Base-by-base conservation (phyloP, 2,329 filamentous ascomycete genomes). In the Emmonsiellopsis sp. region DNA sequence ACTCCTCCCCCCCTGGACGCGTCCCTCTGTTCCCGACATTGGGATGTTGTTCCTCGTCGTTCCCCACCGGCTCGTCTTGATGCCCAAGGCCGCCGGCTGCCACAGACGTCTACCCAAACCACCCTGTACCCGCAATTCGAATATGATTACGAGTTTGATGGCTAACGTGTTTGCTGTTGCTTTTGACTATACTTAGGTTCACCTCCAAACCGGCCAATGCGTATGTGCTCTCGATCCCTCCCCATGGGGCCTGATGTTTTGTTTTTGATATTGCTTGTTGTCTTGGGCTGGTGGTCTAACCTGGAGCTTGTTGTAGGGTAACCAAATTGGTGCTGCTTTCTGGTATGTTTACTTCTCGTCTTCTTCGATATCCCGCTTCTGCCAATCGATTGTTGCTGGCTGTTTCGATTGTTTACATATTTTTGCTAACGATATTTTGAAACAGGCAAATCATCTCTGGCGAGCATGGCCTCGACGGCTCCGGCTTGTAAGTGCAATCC, bases 271-370 rank as follows among this genome's bases (percentile, higher is more conserved):
- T 36, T 37, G 2, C 13, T 48, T 46, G n/a, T 37, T 27, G 31
- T 31, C 32, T 36, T 47, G 27, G 44, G n/a, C 56, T 52, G 55
- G 60, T 60, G 55, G 63, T 58, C 78, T 69, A 54, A 57, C 60
- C 57, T 56, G 43, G 55, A 48, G 56, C 50, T 61, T 66, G 57
- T 58, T 53, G 65, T 68, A 96, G 92, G 93, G 93, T 84, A 98
- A 98, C 87, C 93, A 98, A 88, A 95, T 97, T 68, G 93, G 93
- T 92, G 93, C 93, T 82, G 93, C 93, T 78, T 98, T 98, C 84
- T 98, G 93, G 86, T 88, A 77, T 65, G 83, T 79, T 62, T 36
- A 57, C 50, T 52, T 52, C 31, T 27, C 32, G 13, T 17, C 2
- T 31, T 27, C 9, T 39, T 10, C 14, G 6, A 46, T 13, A 3